phyloP scores from a whole-genome alignment of 305 asterid genomes.

The Fraxinus greggii region DNA sequence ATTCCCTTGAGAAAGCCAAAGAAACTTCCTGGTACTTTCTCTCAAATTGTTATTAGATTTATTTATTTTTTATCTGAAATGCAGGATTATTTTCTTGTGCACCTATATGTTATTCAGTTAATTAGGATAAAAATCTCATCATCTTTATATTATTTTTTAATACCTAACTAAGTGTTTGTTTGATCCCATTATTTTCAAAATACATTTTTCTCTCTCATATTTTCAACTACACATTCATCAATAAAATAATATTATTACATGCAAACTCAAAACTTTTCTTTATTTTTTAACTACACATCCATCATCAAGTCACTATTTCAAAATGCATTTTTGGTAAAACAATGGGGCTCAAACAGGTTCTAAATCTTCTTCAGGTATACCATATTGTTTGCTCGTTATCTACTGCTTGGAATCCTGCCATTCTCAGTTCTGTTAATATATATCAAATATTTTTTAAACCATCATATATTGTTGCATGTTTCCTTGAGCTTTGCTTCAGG shows the following conservation, averaged over 20 bases:
- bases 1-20: conserved; percentile 79
- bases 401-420: not conserved
- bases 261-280: not conserved
- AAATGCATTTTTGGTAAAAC: too few relatives aligned
- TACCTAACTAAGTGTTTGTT: not conserved
- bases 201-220: not conserved
- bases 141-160: not conserved
- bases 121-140: not conserved
- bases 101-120: not conserved
- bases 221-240: not conserved
- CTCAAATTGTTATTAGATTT: not conserved
- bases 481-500: not conserved
- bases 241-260: too few relatives aligned
- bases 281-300: not conserved
- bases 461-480: not conserved
- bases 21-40: conserved; percentile 62
- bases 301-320: too few relatives aligned
- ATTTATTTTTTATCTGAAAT: not conserved
- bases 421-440: not conserved
- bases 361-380: not conserved
- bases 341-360: not conserved
- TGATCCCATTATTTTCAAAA: too few relatives aligned
- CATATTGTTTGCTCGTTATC: not conserved
- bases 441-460: not conserved
- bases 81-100: not conserved